Evolutionary conservation across 768 basidiomycete species (phyloP), one percentile per base, ranked within the genome.

Genomic region (Tephrocybe sp.): DNA sequence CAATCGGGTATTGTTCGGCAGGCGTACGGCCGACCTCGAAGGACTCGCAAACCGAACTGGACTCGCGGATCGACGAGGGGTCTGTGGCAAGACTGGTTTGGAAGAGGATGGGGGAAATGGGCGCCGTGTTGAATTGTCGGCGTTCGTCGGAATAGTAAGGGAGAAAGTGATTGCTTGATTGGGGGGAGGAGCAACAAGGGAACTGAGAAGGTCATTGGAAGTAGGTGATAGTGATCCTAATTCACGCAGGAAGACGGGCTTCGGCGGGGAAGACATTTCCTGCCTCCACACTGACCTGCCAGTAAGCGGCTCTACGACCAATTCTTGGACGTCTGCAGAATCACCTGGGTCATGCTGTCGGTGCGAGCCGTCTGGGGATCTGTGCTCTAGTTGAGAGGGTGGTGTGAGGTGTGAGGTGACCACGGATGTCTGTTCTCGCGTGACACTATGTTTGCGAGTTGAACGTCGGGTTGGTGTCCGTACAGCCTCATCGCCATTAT

Each of bases 181-280:
- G 22, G 50, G 36, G 9, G 61, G 53, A 4, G 66, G 45, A 18
- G 68, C 62, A 8, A 74, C 52, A 26, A 77, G 56, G 47, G 68
- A 69, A n/a, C 63, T 62, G 26, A 80, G 69, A 31, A 76, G 55
- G 44, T 61, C 63, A 31, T 68, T 67, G 35, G 87, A 86, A 12
- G 72, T 69, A 1, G 85, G 84, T n/a, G 85, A 86, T 31, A 86
- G 63, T 16, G 82, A 82, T 13, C 76, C 72, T 22, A 83, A 63
- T 61, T 77, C 76, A 49, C 77, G 70, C 37, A 65, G 62, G 22
- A 47, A 52, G 2, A 58, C 66, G 36, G 60, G 54, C 31, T 50
- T 47, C 13, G 39, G 27, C 4, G 37, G 39, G 16, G 41, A 50
- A 39, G 27, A 43, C 31, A 25, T 49, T 16, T 19, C 35, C 21